phyloP scores from a whole-genome alignment of 2,329 filamentous ascomycete species.

The Kalmusia sp. region DNA sequence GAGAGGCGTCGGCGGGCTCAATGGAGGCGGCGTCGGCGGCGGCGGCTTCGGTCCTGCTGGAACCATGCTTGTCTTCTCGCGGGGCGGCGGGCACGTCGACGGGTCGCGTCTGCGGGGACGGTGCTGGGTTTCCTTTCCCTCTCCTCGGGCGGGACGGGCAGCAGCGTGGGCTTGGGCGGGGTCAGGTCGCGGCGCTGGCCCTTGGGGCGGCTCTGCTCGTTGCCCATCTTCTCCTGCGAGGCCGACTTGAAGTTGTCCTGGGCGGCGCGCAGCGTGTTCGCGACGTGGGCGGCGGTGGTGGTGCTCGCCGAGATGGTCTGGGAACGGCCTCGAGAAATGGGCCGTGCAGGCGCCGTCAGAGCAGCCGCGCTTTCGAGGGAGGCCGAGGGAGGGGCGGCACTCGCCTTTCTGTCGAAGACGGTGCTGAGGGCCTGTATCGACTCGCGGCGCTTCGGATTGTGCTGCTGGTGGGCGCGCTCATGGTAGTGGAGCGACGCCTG shows the following conservation, averaged over 20 bases:
- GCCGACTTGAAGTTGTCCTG: slow-evolving; percentile 32
- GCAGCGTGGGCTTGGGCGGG: slow-evolving; percentile 13
- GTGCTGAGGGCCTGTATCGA: slow-evolving; percentile 49
- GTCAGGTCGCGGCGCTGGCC: slow-evolving; percentile 19
- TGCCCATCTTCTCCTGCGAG: slow-evolving; percentile 46
- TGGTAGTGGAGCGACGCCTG: slow-evolving; percentile 51
- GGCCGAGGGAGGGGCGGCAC: slow-evolving; percentile 47
- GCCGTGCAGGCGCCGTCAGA: slow-evolving; percentile 32
- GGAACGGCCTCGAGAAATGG: slow-evolving; percentile 38
- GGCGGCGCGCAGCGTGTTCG: slow-evolving; percentile 39
- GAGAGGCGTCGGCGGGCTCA: slow-evolving; percentile 34
- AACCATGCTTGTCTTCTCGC: slow-evolving; percentile 23
- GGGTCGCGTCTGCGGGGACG: slow-evolving; percentile 45
- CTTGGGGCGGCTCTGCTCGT: slow-evolving; percentile 48
- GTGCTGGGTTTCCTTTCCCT: slow-evolving; percentile 12
- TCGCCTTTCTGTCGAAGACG: slow-evolving; percentile 36
- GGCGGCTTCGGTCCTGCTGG: slow-evolving; percentile 13
- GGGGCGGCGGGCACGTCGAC: slow-evolving; percentile 46
- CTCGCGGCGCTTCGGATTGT: slow-evolving; percentile 46
- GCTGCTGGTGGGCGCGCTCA: slow-evolving; percentile 30
- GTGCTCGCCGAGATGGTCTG: slow-evolving; percentile 31
- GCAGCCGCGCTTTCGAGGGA: slow-evolving; percentile 46
- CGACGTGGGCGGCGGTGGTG: slow-evolving; percentile 30
- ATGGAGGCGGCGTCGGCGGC: slow-evolving; percentile 23
- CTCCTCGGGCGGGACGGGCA: slow-evolving; percentile 8